Evolutionary conservation across 2,329 filamentous ascomycete species (phyloP).

Genomic region (Lecanosticta acicola): DNA sequence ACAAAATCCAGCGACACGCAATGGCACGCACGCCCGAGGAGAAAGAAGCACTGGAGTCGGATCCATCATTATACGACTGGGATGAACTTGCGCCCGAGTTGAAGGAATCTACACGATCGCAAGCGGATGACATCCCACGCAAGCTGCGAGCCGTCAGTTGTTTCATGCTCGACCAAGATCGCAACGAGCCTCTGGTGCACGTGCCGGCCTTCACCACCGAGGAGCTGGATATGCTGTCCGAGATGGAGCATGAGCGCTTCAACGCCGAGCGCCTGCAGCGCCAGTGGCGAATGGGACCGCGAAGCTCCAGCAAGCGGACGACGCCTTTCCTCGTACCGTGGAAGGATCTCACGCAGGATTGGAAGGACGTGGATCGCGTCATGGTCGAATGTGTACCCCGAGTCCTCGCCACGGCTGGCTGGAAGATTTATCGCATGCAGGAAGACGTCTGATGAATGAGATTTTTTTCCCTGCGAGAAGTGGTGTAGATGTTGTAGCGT

Average conservation of each 20-base stretch:
- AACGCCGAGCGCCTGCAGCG: conserved; percentile 33
- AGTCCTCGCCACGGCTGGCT: conserved; percentile 28
- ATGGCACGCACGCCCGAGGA: conserved; percentile 27
- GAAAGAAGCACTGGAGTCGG: conserved; percentile 26
- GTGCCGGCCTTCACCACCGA: conserved; percentile 27
- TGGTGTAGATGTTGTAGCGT: neutral
- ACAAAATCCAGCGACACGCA: conserved; percentile 28
- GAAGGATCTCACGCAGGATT: conserved; percentile 32
- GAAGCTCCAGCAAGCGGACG: conserved; percentile 29
- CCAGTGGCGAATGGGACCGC: conserved; percentile 32
- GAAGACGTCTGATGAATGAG: too few relatives aligned
- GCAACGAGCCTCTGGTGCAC: conserved; percentile 25
- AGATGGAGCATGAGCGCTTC: conserved; percentile 35
- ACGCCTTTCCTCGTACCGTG: conserved; percentile 34
- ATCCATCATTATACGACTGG: conserved; percentile 33
- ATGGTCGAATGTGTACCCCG: conserved; percentile 34
- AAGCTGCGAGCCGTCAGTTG: conserved; percentile 33
- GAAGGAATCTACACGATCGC: conserved; percentile 32
- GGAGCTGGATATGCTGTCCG: conserved; percentile 31
- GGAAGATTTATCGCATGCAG: conserved; percentile 32
- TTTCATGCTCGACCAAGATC: conserved; percentile 33
- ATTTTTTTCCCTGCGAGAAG: neutral
- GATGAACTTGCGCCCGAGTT: conserved; percentile 31
- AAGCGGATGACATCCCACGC: conserved; percentile 34
- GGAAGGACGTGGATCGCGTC: conserved; percentile 33